A percentile compares a stretch with the other conserved stretches of the same genome.
Evolutionary conservation across 2,329 filamentous ascomycete species (phyloP).

Genomic region (Clonostachys solani): DNA sequence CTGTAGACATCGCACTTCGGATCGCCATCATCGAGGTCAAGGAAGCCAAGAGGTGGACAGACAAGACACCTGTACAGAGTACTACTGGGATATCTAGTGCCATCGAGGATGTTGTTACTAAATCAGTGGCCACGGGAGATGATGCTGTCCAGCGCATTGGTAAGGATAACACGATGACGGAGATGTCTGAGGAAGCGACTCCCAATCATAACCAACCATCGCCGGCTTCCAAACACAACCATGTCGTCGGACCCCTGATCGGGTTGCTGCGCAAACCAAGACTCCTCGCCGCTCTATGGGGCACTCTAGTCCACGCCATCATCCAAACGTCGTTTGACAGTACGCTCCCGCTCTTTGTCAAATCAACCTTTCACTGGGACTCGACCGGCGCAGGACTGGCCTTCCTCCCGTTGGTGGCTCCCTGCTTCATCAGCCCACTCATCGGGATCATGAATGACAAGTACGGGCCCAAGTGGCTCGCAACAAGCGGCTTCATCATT

Average conservation of each 20-base stretch:
- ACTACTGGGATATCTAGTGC: too few relatives aligned
- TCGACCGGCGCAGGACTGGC: conserved; percentile 24
- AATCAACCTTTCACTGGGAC: conserved; percentile 21
- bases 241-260: conserved; percentile 11
- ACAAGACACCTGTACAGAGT: not conserved
- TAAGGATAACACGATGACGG: not conserved
- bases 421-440: conserved; percentile 20
- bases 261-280: conserved; percentile 20
- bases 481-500: conserved; percentile 22
- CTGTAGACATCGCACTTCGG: conserved; percentile 22
- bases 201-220: not conserved
- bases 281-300: conserved; percentile 24
- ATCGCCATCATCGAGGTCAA: conserved; percentile 24
- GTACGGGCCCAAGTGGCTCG: conserved; percentile 27
- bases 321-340: conserved; percentile 25
- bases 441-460: conserved; percentile 21
- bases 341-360: conserved; percentile 22
- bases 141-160: not conserved
- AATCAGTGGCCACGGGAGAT: not conserved
- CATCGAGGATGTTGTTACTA: too few relatives aligned
- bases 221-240: not conserved
- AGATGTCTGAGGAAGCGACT: not conserved
- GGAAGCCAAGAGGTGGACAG: conserved; percentile 17
- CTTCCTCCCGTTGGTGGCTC: conserved; percentile 24
- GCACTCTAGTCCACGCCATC: conserved; percentile 23